A percentile compares a stretch with the other conserved stretches of the same genome.
Conservation (phyloP, 2,329 filamentous ascomycete genomes). For the Cephalotrichum gorgonifer region DNA sequence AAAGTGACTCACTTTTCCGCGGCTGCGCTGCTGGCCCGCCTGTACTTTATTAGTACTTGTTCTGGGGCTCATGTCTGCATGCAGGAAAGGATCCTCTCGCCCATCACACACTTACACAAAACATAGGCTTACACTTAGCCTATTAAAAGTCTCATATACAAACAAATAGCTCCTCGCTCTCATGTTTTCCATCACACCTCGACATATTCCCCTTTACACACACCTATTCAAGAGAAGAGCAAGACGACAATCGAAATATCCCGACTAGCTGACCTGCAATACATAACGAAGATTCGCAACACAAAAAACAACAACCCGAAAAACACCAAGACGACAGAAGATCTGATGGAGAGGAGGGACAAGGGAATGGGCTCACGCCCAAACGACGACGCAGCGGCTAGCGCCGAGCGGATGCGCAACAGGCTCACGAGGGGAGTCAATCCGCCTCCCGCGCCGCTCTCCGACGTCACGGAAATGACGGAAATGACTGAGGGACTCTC, state of each 20-base stretch:
- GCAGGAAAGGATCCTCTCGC: too few relatives aligned
- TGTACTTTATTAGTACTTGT: too few relatives aligned
- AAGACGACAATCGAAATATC: background rate
- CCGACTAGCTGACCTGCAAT: background rate
- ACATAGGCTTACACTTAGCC: too few relatives aligned
- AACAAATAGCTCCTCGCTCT: too few relatives aligned
- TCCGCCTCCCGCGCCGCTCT: background rate
- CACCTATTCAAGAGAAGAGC: background rate
- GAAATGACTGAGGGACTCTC: background rate
- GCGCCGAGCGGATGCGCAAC: constrained; percentile 3
- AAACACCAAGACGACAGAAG: background rate
- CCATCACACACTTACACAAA: background rate
- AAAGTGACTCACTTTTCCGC: too few relatives aligned
- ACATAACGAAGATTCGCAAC: background rate
- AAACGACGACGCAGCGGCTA: background rate
- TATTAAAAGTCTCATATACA: too few relatives aligned
- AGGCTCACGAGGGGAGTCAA: background rate
- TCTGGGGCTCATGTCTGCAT: too few relatives aligned
- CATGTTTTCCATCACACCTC: background rate
- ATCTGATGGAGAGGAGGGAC: background rate
- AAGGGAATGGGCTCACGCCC: background rate
- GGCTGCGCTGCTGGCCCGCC: too few relatives aligned
- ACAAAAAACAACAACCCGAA: background rate
- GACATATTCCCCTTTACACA: background rate
- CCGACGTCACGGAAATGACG: background rate